Evolutionary conservation across 176 grass and related monocot genomes (phyloP).

Genomic region (Avena eriantha): DNA sequence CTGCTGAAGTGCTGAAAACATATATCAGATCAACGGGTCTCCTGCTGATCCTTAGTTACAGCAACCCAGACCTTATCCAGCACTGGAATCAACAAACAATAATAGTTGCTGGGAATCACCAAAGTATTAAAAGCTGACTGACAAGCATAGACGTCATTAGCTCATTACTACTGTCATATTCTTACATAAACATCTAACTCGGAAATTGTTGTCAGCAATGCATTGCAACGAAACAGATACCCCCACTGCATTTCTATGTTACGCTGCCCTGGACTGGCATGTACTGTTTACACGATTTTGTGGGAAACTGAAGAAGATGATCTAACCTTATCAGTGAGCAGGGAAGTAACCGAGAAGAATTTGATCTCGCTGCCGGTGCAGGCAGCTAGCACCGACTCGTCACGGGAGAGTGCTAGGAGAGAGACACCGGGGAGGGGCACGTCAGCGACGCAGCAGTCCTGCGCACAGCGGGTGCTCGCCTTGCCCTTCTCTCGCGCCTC

Average conservation of each 20-base stretch:
- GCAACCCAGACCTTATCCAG: background rate
- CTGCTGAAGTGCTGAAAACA: constrained; percentile 10
- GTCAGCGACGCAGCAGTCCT: constrained; percentile 70
- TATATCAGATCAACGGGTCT: background rate
- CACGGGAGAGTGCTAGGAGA: constrained; percentile 70
- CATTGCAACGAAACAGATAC: background rate
- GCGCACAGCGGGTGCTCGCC: constrained; percentile 59
- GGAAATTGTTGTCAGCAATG: background rate
- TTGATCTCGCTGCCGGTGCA: constrained; percentile 63
- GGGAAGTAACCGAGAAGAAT: constrained; percentile 71
- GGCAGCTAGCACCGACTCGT: constrained; percentile 70
- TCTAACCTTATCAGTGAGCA: constrained; percentile 66
- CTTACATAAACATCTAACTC: background rate
- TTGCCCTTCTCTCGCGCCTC: constrained; percentile 79
- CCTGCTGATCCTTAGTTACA: background rate
- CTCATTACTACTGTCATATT: background rate
- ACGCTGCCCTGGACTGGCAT: background rate
- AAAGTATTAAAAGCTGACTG: background rate
- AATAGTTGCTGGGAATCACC: background rate
- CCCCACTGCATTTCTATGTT: background rate
- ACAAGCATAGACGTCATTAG: background rate
- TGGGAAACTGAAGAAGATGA: background rate
- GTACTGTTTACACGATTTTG: background rate
- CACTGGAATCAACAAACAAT: background rate
- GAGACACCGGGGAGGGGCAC: constrained; percentile 66